Percentiles rank a stretch among this genome's conserved stretches.
Evolutionary conservation across 2,329 filamentous ascomycete species (phyloP).

Genomic region (Tolypocladium cylindrosporum): DNA sequence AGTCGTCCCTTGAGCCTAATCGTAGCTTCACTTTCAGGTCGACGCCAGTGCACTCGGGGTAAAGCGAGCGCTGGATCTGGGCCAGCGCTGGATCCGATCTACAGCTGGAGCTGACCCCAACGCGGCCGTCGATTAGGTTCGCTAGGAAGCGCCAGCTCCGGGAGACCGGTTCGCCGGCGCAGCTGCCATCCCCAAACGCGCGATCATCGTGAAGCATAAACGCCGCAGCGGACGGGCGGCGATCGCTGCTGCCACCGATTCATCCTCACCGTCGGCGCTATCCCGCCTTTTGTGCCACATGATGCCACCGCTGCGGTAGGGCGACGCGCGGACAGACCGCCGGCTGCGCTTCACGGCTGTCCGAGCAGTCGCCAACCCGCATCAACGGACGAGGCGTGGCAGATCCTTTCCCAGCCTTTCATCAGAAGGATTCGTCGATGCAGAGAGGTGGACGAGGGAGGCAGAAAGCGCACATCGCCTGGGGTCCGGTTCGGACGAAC

Average conservation of each 20-base stretch:
- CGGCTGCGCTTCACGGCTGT: too few species aligned
- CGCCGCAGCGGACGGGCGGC: neutral
- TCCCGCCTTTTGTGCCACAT: too few species aligned
- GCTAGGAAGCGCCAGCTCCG: too few species aligned
- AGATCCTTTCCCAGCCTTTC: neutral
- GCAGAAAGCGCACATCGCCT: neutral
- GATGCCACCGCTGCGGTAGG: too few species aligned
- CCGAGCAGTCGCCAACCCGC: neutral
- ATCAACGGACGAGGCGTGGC: neutral
- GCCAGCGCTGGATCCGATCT: too few species aligned
- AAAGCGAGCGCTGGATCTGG: too few species aligned
- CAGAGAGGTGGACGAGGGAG: neutral
- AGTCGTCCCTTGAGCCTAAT: too few species aligned
- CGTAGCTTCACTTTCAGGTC: too few species aligned
- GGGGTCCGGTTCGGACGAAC: neutral
- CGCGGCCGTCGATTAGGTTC: neutral
- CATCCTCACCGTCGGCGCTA: too few species aligned
- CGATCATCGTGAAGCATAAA: neutral
- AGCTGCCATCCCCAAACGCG: neutral
- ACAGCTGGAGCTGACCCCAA: neutral
- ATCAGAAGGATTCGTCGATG: neutral
- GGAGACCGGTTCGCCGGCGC: neutral
- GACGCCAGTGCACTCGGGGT: too few species aligned
- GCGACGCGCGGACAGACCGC: too few species aligned
- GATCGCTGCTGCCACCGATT: too few species aligned